Evolutionary conservation across 2,329 filamentous ascomycete genomes (phyloP).

Genomic region (Penicillium sp.): DNA sequence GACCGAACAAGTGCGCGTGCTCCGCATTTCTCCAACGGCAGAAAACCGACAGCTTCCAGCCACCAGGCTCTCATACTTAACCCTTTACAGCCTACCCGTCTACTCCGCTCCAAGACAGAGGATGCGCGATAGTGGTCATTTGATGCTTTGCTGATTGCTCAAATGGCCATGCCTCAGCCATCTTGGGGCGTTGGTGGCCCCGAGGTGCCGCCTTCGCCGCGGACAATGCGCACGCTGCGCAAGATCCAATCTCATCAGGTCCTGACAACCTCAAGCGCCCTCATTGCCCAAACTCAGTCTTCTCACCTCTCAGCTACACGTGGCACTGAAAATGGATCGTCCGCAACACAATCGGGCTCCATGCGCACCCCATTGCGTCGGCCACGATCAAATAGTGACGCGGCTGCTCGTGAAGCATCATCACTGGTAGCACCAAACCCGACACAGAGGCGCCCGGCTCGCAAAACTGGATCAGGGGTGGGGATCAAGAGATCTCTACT

Average conservation of each 20-base stretch:
- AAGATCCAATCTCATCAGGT: conserved; percentile 75
- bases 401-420: conserved; percentile 49
- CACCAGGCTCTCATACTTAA: conserved; percentile 14
- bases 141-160: conserved; percentile 19
- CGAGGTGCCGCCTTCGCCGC: conserved; percentile 58
- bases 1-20: conserved; percentile 3
- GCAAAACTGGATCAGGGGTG: conserved; percentile 52
- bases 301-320: conserved; percentile 26
- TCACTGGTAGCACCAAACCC: conserved; percentile 24
- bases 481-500: conserved; percentile 58
- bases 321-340: conserved; percentile 29
- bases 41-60: conserved; percentile 29
- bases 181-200: conserved; percentile 34
- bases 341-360: conserved; percentile 34
- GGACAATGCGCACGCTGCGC: conserved; percentile 68
- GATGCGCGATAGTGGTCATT: conserved; percentile 12
- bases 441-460: conserved; percentile 40
- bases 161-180: conserved; percentile 30
- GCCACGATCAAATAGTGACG: conserved; percentile 74
- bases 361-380: conserved; percentile 50
- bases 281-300: conserved; percentile 56
- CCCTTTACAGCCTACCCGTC: not conserved
- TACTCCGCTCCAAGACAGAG: not conserved
- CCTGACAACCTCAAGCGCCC: conserved; percentile 66
- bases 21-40: conserved; percentile 31